Percentiles rank a stretch among this genome's conserved stretches.
These are phyloP conservation scores for Coemansia sp. DNA, from an alignment of 192 early-diverging fungal genomes.

Conservation along the genomic window DNA sequence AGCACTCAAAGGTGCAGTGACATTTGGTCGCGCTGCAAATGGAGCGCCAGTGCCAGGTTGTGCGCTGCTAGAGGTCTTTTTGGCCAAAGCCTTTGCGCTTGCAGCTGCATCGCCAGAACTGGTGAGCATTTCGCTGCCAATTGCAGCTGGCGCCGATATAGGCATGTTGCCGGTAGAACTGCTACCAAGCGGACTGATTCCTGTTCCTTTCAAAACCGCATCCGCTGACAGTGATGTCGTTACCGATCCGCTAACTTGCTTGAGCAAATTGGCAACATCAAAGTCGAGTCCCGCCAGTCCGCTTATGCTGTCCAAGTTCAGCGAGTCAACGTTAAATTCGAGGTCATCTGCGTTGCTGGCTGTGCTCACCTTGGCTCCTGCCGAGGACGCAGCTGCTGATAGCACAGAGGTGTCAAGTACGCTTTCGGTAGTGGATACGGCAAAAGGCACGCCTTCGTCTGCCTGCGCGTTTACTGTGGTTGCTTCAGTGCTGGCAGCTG, in stretches of 20 bases:
- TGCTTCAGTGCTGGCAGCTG: background rate
- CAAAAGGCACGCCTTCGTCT: background rate
- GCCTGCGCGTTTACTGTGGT: background rate
- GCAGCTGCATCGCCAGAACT: too few species aligned
- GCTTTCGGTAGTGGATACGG: background rate
- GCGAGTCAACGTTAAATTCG: slow-evolving; percentile 43
- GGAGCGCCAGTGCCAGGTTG: background rate
- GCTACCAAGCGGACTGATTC: background rate
- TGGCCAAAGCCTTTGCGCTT: too few species aligned
- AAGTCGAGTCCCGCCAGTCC: slow-evolving; percentile 36
- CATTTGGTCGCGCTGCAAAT: background rate
- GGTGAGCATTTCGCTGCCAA: too few species aligned
- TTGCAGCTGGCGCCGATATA: background rate
- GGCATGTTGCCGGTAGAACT: background rate
- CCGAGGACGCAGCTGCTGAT: background rate
- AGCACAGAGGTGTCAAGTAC: background rate
- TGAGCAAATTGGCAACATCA: slow-evolving; percentile 40
- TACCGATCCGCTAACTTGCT: slow-evolving; percentile 28
- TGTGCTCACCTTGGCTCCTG: background rate
- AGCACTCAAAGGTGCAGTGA: background rate
- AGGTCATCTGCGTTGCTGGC: slow-evolving; percentile 4
- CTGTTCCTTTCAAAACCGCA: background rate
- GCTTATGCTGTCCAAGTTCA: slow-evolving; percentile 33
- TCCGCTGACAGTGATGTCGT: background rate
- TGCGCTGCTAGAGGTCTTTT: too few species aligned